These are phyloP conservation scores for Xylariomycetidae sp. DNA, from an alignment of 2,329 filamentous ascomycete species.

Conservation along the genomic window DNA sequence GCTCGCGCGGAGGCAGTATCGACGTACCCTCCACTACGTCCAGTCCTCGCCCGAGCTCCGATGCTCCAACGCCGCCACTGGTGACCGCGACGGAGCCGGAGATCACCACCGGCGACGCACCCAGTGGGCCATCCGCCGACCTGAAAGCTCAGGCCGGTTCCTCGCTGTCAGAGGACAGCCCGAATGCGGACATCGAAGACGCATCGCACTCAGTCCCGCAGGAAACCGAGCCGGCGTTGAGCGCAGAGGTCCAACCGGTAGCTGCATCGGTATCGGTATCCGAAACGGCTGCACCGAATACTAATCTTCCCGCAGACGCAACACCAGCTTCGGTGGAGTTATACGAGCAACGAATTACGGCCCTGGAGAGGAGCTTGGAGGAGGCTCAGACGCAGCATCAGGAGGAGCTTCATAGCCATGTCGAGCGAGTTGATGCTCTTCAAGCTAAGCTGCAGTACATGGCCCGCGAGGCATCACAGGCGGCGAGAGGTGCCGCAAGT, in stretches of 20 bases:
- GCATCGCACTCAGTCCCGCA: too few species aligned
- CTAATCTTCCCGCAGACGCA: slow-evolving; percentile 2
- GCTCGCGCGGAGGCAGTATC: slow-evolving; percentile 36
- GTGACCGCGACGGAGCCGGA: slow-evolving; percentile 6
- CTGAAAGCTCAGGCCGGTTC: neutral
- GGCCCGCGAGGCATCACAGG: slow-evolving; percentile 69
- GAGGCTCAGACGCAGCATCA: slow-evolving; percentile 53
- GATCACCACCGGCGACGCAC: neutral
- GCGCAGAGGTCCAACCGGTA: neutral
- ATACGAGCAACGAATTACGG: slow-evolving; percentile 33
- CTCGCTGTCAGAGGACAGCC: slow-evolving; percentile 11
- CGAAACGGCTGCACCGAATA: too few species aligned
- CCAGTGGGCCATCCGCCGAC: neutral
- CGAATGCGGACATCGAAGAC: slow-evolving; percentile 2
- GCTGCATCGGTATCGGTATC: too few species aligned
- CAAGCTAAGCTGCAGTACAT: slow-evolving; percentile 89
- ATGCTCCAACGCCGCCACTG: slow-evolving; percentile 19
- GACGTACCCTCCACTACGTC: slow-evolving; percentile 27
- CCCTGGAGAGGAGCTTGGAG: slow-evolving; percentile 30
- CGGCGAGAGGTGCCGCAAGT: slow-evolving; percentile 63
- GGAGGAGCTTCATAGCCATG: slow-evolving; percentile 75
- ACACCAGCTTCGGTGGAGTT: slow-evolving; percentile 21
- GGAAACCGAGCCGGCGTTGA: neutral
- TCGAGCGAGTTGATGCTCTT: slow-evolving; percentile 86
- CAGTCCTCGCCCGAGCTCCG: slow-evolving; percentile 37